Conservation (phyloP, 2,329 filamentous ascomycete genomes). For the Arachnomyces sp. region DNA sequence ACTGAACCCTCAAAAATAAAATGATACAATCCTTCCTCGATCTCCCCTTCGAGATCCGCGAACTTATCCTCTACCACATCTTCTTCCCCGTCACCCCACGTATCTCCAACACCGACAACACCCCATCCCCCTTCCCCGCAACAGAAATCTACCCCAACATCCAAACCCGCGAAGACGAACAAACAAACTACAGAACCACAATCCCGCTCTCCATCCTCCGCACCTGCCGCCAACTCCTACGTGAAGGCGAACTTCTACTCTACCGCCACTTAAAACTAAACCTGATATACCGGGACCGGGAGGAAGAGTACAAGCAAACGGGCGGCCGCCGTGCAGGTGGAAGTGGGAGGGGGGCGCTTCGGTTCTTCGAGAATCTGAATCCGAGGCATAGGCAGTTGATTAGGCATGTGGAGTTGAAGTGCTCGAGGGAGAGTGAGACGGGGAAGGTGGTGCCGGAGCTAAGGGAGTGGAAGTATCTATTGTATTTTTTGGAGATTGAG, state of each 20-base stretch:
- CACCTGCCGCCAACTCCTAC: constrained; percentile 2
- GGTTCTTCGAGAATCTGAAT: too few species aligned
- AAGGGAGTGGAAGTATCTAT: too few species aligned
- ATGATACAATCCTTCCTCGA: not conserved
- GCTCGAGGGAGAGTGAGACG: too few species aligned
- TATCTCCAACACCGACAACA: not conserved
- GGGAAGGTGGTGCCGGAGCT: too few species aligned
- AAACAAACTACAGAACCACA: not conserved
- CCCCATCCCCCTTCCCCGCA: not conserved
- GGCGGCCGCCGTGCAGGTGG: too few species aligned
- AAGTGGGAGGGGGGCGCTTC: too few species aligned
- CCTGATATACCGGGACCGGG: too few species aligned
- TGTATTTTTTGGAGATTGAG: not conserved
- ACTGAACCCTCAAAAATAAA: too few species aligned
- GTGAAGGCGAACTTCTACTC: constrained; percentile 1
- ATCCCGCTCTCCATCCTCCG: constrained; percentile 1
- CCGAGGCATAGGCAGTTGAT: too few species aligned
- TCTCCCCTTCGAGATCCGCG: constrained; percentile 1
- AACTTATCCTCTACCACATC: constrained; percentile 4
- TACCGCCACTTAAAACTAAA: not conserved
- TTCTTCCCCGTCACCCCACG: not conserved
- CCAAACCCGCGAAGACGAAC: not conserved
- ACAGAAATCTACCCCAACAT: not conserved
- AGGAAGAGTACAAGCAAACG: too few species aligned
- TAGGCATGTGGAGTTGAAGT: too few species aligned